Evolutionary conservation across 495 filamentous ascomycete genomes (phyloP).

Genomic region (Astrothelium subdiscretum): DNA sequence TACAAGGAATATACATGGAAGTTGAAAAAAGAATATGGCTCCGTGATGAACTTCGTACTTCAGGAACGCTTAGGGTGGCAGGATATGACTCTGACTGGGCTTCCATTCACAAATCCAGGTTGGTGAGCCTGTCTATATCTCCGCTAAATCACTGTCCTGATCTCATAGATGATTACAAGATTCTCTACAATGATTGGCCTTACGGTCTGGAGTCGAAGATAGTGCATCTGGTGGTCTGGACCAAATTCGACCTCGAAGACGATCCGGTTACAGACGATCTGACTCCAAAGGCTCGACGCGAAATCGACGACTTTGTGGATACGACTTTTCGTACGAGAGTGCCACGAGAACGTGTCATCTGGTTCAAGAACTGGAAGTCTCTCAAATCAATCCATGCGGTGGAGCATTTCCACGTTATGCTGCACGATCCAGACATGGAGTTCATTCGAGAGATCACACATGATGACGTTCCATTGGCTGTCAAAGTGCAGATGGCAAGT

Average conservation of each 20-base stretch:
- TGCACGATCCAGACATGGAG: constrained; percentile 56
- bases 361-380: constrained; percentile 83
- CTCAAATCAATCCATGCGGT: constrained; percentile 75
- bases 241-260: constrained; percentile 70
- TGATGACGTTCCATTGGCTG: constrained; percentile 51
- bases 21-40: constrained; percentile 53
- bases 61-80: constrained; percentile 54
- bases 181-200: constrained; percentile 83
- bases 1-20: constrained; percentile 56
- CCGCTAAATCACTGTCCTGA: not conserved
- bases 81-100: constrained; percentile 35
- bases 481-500: constrained; percentile 9
- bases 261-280: constrained; percentile 53
- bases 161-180: constrained; percentile 52
- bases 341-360: constrained; percentile 45
- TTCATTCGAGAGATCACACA: constrained; percentile 62
- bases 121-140: constrained; percentile 8
- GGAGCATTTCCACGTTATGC: constrained; percentile 93
- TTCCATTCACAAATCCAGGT: constrained; percentile 42
- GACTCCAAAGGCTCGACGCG: constrained; percentile 45
- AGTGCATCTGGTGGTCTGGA: constrained; percentile 79
- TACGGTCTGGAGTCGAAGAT: constrained; percentile 68
- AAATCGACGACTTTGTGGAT: constrained; percentile 58
- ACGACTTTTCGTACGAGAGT: constrained; percentile 44
- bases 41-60: constrained; percentile 63